These are phyloP conservation scores for Penicillium rolfsii DNA, from an alignment of 2,329 filamentous ascomycete genomes.

Conservation along the genomic window DNA sequence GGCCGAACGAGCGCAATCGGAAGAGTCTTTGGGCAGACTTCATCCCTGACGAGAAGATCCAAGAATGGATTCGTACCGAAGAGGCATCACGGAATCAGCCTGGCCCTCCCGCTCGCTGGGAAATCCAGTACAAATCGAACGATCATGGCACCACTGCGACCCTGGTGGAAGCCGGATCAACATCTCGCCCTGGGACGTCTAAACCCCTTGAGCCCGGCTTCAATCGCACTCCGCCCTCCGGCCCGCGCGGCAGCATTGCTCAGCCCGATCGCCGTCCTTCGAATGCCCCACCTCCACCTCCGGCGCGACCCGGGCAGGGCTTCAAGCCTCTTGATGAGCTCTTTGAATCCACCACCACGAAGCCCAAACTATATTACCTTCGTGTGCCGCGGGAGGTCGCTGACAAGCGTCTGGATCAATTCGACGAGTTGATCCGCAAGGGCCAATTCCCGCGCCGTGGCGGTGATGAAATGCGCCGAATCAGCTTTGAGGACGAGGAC, in stretches of 20 bases:
- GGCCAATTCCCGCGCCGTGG: slow-evolving; percentile 42
- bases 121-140: slow-evolving; percentile 69
- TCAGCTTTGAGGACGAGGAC: slow-evolving; percentile 71
- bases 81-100: slow-evolving; percentile 52
- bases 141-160: slow-evolving; percentile 60
- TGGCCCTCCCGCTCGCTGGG: slow-evolving; percentile 62
- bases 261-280: slow-evolving; percentile 33
- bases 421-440: slow-evolving; percentile 52
- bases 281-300: slow-evolving; percentile 24
- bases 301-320: slow-evolving; percentile 41
- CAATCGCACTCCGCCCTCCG: slow-evolving; percentile 36
- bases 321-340: slow-evolving; percentile 63
- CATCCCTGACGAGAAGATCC: slow-evolving; percentile 73
- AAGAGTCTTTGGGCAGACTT: slow-evolving; percentile 90
- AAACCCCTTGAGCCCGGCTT: slow-evolving; percentile 34
- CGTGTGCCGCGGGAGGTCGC: slow-evolving; percentile 69
- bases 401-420: slow-evolving; percentile 64
- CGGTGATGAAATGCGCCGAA: slow-evolving; percentile 65
- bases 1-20: slow-evolving; percentile 83
- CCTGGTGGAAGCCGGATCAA: slow-evolving; percentile 55
- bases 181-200: slow-evolving; percentile 28
- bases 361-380: slow-evolving; percentile 67
- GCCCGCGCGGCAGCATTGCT: slow-evolving; percentile 31
- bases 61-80: slow-evolving; percentile 74
- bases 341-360: slow-evolving; percentile 62